These are phyloP conservation scores for Podosphaera fusca DNA, from an alignment of 2,329 filamentous ascomycete genomes.

Conservation along the genomic window DNA sequence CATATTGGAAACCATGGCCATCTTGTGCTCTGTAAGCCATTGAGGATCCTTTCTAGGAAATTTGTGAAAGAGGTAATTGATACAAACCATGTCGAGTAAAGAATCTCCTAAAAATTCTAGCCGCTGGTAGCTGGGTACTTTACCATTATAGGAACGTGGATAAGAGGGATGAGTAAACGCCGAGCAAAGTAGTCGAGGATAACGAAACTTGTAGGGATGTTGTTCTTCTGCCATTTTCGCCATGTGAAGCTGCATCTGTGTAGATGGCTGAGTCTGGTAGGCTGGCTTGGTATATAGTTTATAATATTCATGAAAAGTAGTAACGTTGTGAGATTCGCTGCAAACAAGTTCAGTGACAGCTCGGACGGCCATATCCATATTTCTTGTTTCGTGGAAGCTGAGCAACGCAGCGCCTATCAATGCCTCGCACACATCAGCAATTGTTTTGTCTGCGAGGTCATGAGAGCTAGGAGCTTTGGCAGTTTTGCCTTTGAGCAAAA, in stretches of 20 bases:
- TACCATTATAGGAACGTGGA: conserved; percentile 40
- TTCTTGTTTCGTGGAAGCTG: conserved; percentile 18
- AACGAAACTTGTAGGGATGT: conserved; percentile 43
- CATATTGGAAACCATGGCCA: conserved; percentile 96
- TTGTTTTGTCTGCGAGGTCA: conserved; percentile 60
- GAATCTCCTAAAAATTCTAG: conserved; percentile 85
- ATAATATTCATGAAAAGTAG: conserved; percentile 50
- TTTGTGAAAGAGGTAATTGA: conserved; percentile 57
- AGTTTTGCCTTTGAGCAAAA: conserved; percentile 49
- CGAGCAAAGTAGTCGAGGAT: conserved; percentile 54
- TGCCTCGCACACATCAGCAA: conserved; percentile 87
- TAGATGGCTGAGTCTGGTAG: conserved; percentile 42
- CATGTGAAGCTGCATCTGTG: conserved; percentile 45
- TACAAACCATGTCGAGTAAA: conserved; percentile 63
- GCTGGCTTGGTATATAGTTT: conserved; percentile 40
- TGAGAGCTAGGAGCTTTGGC: conserved; percentile 33
- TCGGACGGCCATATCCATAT: conserved; percentile 34
- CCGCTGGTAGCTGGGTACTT: conserved; percentile 71
- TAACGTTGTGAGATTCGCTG: conserved; percentile 45
- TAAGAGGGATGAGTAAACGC: conserved; percentile 80
- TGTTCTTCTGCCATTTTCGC: conserved; percentile 35
- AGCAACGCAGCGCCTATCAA: conserved; percentile 69
- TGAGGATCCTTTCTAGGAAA: conserved; percentile 70
- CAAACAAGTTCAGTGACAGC: conserved; percentile 48
- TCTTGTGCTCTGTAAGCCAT: conserved; percentile 96